Conservation (phyloP, 2,329 filamentous ascomycete genomes). For the Alternaria conjuncta region DNA sequence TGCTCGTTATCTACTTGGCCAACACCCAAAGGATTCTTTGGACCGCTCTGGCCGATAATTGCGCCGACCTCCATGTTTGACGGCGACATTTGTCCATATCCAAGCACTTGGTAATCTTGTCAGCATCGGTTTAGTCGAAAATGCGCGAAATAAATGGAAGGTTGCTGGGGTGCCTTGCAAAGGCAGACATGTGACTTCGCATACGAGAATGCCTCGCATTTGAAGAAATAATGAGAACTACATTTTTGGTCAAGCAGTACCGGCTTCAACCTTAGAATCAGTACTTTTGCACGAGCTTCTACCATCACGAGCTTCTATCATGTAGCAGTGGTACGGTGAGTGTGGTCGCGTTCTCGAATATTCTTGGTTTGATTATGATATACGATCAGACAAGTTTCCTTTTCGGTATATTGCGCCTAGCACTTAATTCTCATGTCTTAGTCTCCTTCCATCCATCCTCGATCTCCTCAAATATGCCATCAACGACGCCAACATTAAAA, state of each 20-base stretch:
- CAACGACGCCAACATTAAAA: neutral
- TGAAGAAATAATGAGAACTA: neutral
- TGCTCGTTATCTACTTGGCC: conserved; percentile 11
- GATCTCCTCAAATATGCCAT: neutral
- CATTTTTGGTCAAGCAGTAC: neutral
- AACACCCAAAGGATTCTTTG: neutral
- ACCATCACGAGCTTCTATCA: neutral
- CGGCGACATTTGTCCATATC: neutral
- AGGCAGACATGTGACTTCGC: neutral
- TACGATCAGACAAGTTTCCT: neutral
- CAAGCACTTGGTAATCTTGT: neutral
- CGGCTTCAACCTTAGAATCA: neutral
- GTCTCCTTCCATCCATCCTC: neutral
- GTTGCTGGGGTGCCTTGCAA: neutral
- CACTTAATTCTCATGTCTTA: neutral
- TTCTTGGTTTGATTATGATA: neutral
- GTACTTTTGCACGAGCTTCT: neutral
- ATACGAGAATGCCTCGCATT: neutral
- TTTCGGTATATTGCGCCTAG: neutral
- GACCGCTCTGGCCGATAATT: conserved; percentile 6
- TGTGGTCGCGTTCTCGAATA: neutral
- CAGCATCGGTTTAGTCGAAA: neutral
- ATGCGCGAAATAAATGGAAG: neutral
- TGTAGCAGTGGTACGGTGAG: neutral
- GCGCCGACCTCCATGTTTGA: neutral